Base-by-base conservation (phyloP, 139 green algal species). In the Ettlia oleoabundans region DNA sequence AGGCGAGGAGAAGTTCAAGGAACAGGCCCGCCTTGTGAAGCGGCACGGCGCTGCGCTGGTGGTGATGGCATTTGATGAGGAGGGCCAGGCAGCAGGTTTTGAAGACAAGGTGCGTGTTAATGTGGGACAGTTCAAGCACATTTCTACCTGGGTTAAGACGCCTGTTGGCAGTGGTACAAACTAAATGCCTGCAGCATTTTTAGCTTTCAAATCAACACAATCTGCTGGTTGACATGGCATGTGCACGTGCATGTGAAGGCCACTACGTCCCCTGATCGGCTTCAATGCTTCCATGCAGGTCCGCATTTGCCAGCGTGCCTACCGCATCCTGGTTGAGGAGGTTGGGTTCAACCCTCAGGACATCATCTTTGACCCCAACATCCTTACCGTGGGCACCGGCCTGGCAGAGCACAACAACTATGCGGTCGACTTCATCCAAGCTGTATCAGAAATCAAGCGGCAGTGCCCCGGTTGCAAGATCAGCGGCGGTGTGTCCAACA, bases 361-460 rank as follows among this genome's bases (percentile, higher is more conserved):
- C 90, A 96, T 99, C 88, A 95, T 99, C 75, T 99, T 99, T 61
- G 97, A 99, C 86, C 97, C 97, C 88, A 99, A 99, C 91, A 99
- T 99, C 86, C 91, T 99, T 18, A 98, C 97, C 22, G 91, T 99
- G 13, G 97, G 95, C 85, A 99, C 97, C 5, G 97, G 97, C 32
- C 82, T 99, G 82, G 70, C 93, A 19, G 97, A 99, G 92, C 97
- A 99, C 93, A 98, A 98, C 94, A 99, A 99, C 93, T 99, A 99
- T 80, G 97, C 93, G 0, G 96, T 99, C 30, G 96, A 99, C 92
- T 99, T 99, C 90, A 96, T 99, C 90, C 83, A 85, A 2, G 96
- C 97, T 15, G 97, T 91, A 2, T 73, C 86, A 35, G 92, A 97
- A 84, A 98, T 99, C 90, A 99, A 99, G 94, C 90, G 91, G 0